Conservation (phyloP, 805 yeast genomes). For the Torulaspora quercuum region DNA sequence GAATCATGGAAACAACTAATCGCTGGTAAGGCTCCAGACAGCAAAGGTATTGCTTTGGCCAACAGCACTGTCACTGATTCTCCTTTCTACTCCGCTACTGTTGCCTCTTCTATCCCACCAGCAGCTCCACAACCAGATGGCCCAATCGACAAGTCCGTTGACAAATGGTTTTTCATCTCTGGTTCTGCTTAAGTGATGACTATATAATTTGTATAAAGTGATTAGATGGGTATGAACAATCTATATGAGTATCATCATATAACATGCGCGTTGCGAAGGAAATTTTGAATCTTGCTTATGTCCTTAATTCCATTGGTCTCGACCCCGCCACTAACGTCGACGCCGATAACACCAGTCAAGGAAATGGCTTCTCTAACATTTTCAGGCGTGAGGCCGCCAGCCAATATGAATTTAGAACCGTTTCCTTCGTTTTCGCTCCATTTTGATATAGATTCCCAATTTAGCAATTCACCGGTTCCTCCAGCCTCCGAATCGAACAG, state of each 20-base stretch:
- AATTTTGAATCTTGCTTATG: conserved; percentile 52
- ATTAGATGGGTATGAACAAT: no score
- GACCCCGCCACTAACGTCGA: conserved; percentile 94
- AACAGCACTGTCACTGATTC: conserved; percentile 67
- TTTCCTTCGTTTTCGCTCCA: conserved; percentile 39
- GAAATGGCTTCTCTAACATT: conserved; percentile 60
- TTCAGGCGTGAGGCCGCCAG: conserved; percentile 83
- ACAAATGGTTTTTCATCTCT: conserved; percentile 98
- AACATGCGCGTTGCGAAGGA: conserved; percentile 51
- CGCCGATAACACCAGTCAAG: conserved; percentile 66
- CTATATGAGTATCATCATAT: background rate
- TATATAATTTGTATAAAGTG: no score
- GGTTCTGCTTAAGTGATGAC: conserved; percentile 52
- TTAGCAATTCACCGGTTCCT: conserved; percentile 81
- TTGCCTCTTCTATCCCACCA: conserved; percentile 56
- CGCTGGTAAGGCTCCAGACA: conserved; percentile 54
- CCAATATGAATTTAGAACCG: conserved; percentile 53
- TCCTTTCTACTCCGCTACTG: conserved; percentile 49
- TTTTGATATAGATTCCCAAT: conserved; percentile 57
- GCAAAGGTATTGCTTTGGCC: conserved; percentile 67
- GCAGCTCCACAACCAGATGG: conserved; percentile 77
- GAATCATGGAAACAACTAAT: conserved; percentile 81
- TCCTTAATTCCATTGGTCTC: conserved; percentile 79
- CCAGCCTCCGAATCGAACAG: conserved; percentile 86
- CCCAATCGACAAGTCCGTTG: conserved; percentile 93